These are phyloP conservation scores for Magnolia officinalis DNA, from an alignment of 164 flowering plant genomes.

Conservation along the genomic window DNA sequence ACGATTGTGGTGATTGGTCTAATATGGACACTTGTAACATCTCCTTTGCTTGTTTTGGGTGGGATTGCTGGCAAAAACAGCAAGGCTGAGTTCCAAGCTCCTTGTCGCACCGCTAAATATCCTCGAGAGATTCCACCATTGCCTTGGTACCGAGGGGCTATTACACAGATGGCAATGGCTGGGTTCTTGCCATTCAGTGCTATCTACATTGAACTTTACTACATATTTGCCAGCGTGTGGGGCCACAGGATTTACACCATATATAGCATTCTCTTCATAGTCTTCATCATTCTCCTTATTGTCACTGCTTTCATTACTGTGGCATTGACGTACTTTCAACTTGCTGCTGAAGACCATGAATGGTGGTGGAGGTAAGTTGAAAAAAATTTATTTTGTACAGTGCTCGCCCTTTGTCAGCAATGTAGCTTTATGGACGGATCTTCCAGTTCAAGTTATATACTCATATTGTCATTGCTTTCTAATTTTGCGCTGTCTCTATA, in stretches of 20 bases:
- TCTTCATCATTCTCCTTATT: slow-evolving; percentile 39
- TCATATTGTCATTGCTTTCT: background rate
- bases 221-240: slow-evolving; percentile 48
- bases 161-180: slow-evolving; percentile 48
- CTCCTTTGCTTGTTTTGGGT: slow-evolving; percentile 44
- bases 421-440: background rate
- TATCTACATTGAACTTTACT: slow-evolving; percentile 42
- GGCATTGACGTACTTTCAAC: slow-evolving; percentile 44
- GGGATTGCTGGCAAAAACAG: slow-evolving; percentile 46
- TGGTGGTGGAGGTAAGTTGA: slow-evolving; percentile 48
- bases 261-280: slow-evolving; percentile 41
- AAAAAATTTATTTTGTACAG: background rate
- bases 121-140: slow-evolving; percentile 44
- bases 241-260: slow-evolving; percentile 44
- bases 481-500: background rate
- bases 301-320: slow-evolving; percentile 45
- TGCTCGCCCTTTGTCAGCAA: background rate
- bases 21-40: slow-evolving; percentile 40
- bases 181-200: slow-evolving; percentile 47
- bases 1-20: slow-evolving; percentile 42
- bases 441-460: background rate
- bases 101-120: slow-evolving; percentile 39
- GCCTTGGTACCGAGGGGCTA: slow-evolving; percentile 37
- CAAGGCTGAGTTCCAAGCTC: slow-evolving; percentile 45
- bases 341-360: slow-evolving; percentile 45